phyloP scores from a whole-genome alignment of 1,284 basidiomycete genomes.

The Ustilago curta region DNA sequence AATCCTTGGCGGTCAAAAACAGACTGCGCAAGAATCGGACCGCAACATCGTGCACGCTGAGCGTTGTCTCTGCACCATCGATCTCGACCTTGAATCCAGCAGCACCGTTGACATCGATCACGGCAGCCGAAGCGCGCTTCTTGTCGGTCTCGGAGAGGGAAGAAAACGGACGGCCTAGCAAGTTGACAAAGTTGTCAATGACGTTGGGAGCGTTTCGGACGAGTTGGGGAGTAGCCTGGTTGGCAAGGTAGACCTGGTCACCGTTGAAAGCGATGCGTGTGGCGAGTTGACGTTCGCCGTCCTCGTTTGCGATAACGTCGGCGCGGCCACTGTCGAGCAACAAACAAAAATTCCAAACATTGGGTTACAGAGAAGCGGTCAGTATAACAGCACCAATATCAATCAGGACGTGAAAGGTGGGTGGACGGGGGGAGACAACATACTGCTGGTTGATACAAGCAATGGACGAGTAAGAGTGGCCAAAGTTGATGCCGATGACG shows the following conservation, averaged over 20 bases:
- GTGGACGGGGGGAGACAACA: neutral
- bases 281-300: conserved; percentile 97
- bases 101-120: conserved; percentile 75
- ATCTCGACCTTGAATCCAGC: conserved; percentile 80
- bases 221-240: conserved; percentile 92
- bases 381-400: conserved; percentile 2
- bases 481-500: conserved; percentile 92
- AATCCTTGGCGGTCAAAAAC: conserved; percentile 88
- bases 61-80: conserved; percentile 76
- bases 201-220: conserved; percentile 96
- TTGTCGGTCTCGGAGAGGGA: conserved; percentile 77
- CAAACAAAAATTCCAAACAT: neutral
- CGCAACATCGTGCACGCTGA: conserved; percentile 86
- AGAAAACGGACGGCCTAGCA: conserved; percentile 89
- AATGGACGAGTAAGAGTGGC: conserved; percentile 93
- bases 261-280: conserved; percentile 90
- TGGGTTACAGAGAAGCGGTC: conserved; percentile 1
- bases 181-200: conserved; percentile 91
- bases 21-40: conserved; percentile 88
- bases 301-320: conserved; percentile 90
- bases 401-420: neutral
- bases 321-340: conserved; percentile 56
- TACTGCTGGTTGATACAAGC: conserved; percentile 92
- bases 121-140: conserved; percentile 86
- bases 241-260: conserved; percentile 82